Base-by-base conservation (phyloP, 345 rosid genomes). In the Syzygium grande region DNA sequence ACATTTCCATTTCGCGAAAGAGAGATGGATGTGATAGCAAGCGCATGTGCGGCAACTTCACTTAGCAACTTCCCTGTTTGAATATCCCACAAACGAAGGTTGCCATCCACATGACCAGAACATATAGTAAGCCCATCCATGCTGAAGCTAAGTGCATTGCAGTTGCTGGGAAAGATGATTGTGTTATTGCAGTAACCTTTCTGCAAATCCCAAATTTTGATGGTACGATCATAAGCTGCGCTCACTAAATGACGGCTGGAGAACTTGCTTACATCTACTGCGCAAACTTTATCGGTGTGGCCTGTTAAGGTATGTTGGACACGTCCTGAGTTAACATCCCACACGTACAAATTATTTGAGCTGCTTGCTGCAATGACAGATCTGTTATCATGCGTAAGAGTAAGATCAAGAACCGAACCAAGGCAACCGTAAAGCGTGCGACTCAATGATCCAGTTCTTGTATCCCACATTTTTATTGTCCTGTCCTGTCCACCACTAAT, bases 111-210 rank as follows among this genome's bases (percentile, higher is more conserved):
- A 90, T 98, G 99, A 65, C 99, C 99, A 3, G 99, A 96, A 91
- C 96, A 98, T 88, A 98, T 93, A 15, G 98, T 96, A 88, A 92
- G 97, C 73, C 99, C 99, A 86, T 96, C 99, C 87, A 90, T 91
- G 92, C 97, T 94, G 92, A 98, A 92, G 91, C 94, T 93, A 80
- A 94, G 91, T 86, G 99, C 91, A 89, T 96, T 98, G 94, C 99
- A 96, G 91, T 96, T 96, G 92, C 99, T 96, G 86, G 91, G 93
- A 88, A 94, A 98, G 85, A 98, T 92, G 85, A 98, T 94, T 0
- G 99, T 98, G 95, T 93, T 96, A 25, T 94, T 94, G 93, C 99
- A 98, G 92, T 94, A 96, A 87, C 99, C 99, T 89, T 96, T 98
- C 86, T 93, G 99, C 93, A 98, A 87, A 92, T 98, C 99, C 99